Base-by-base conservation (phyloP, 495 filamentous ascomycete species). In the Penicillium samsonianum region DNA sequence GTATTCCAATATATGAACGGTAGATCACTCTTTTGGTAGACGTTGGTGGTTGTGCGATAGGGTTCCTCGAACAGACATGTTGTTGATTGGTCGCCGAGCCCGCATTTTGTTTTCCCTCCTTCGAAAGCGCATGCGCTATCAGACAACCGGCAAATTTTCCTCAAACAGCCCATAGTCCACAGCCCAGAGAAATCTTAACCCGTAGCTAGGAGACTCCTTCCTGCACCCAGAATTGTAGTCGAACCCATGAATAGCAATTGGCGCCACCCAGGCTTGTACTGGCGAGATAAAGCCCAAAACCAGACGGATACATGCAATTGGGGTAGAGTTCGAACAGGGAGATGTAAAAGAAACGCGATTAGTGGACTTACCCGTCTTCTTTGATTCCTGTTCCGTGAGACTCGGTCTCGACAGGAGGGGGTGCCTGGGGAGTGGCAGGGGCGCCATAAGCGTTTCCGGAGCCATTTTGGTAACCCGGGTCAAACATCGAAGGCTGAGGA, bases 331-430 rank as follows among this genome's bases (percentile, higher is more conserved):
- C 14, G 67, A 65, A 48, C 8, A 17, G 14, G 61, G 63, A 64
- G 38, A 63, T 51, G 45, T 52, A 45, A n/a, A 53, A 53, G 43
- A 63, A 51, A 59, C 45, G 7, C 16, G 55, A 41, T 62, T 50
- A 60, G 53, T 62, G 25, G 48, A 92, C 95, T 96, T 88, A 98
- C 94, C 94, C 94, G 71, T 98, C 94, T 85, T 98, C 94, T 75
- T 98, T 98, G 49, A 96, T 91, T 63, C 90, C 87, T 74, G 67
- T 89, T 67, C 72, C 85, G 16, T 77, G 75, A 59, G 65, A 61
- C 48, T 77, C 70, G 14, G 65, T 55, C 20, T 73, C 68, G 6
- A 63, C 61, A 50, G 57, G 55, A 40, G 70, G 57, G 63, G 76
- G 61, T 53, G 60, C 57, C n/a, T 67, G 54, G 51, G 67, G 63